phyloP scores from a whole-genome alignment of 2,329 filamentous ascomycete species.

The Chrysoporthe deuterocubensis region DNA sequence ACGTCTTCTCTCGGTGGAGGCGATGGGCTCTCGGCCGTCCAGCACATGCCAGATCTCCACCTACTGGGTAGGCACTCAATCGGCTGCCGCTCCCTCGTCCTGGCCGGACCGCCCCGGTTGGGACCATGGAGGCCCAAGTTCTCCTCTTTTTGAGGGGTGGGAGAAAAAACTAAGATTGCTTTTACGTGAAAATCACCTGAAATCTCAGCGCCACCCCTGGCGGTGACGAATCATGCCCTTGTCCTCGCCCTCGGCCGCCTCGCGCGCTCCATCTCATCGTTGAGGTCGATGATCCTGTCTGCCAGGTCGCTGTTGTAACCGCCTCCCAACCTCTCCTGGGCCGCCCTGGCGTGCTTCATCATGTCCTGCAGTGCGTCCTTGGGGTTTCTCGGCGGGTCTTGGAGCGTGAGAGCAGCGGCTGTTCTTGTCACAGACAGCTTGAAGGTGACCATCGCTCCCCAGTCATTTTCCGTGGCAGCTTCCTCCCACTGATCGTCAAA shows the following conservation, averaged over 20 bases:
- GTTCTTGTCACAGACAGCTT: not conserved
- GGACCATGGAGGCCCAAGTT: not conserved
- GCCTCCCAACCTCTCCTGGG: not conserved
- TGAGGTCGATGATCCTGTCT: not conserved
- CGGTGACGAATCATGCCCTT: not conserved
- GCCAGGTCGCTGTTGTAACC: not conserved
- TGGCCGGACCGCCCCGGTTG: not conserved
- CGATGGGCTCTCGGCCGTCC: not conserved
- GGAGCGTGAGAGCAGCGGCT: not conserved
- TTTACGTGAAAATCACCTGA: not conserved
- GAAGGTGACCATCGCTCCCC: constrained; percentile 3
- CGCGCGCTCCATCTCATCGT: not conserved
- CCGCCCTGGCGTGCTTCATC: not conserved
- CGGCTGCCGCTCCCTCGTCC: not conserved
- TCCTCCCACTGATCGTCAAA: constrained; percentile 3
- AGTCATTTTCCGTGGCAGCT: not conserved
- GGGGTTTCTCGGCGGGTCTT: not conserved
- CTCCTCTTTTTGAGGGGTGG: not conserved
- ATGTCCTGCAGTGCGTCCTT: not conserved
- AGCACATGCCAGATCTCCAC: too few relatives aligned
- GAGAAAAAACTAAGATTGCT: too few relatives aligned
- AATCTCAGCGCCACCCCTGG: not conserved
- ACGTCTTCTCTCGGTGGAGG: not conserved
- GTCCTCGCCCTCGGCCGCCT: not conserved
- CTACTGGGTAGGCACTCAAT: not conserved